Percentiles rank a stretch among this genome's conserved stretches.
phyloP scores from a whole-genome alignment of 78 protist species.

The Emiliania huxleyi region DNA sequence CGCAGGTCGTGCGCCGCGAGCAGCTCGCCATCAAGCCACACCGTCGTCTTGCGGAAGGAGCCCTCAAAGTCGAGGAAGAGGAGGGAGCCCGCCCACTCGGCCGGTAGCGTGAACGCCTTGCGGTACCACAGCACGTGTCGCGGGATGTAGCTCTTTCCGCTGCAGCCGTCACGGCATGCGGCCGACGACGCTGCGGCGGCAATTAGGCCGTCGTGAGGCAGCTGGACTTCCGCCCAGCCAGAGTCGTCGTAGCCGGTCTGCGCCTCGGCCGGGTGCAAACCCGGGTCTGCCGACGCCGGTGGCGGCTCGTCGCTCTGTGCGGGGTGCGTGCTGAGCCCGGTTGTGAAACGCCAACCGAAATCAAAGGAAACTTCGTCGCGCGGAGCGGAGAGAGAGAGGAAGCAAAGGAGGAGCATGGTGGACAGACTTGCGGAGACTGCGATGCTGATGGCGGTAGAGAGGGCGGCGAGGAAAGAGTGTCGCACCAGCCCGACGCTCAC shows the following conservation, averaged over 20 bases:
- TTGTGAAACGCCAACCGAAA: no score
- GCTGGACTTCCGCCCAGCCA: slow-evolving; percentile 1
- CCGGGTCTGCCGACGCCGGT: background rate
- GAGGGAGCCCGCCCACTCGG: background rate
- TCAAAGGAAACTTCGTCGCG: no score
- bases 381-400: no score
- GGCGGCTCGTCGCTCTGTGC: background rate
- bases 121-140: slow-evolving; percentile 42
- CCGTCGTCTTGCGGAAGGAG: background rate
- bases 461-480: no score
- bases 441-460: no score
- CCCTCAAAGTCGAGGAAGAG: slow-evolving; percentile 40
- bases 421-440: no score
- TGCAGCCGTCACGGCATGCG: background rate
- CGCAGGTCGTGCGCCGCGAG: slow-evolving; percentile 9
- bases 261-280: background rate
- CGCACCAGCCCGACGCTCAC: no score
- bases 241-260: slow-evolving; percentile 8
- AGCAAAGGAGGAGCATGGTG: no score
- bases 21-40: slow-evolving; percentile 30
- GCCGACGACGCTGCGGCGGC: background rate
- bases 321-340: no score
- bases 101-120: slow-evolving; percentile 29
- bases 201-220: slow-evolving; percentile 45
- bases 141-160: slow-evolving; percentile 24